phyloP scores from a whole-genome alignment of 1,284 basidiomycete species.

The Fistulinella cinereoalba region DNA sequence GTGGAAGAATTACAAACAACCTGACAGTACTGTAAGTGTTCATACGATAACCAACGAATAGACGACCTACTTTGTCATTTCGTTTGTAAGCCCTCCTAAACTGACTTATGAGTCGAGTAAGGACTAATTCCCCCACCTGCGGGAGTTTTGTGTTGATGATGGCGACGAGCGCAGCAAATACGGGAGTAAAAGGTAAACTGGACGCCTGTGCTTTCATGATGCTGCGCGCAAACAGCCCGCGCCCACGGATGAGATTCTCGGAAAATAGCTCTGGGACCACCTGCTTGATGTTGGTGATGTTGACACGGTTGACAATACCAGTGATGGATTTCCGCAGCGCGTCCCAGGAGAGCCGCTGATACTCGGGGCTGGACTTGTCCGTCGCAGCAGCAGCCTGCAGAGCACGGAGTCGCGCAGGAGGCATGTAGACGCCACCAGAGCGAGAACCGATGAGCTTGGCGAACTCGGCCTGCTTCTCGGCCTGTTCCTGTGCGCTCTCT shows the following conservation, averaged over 20 bases:
- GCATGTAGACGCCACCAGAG: constrained; percentile 95
- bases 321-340: constrained; percentile 97
- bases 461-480: constrained; percentile 77
- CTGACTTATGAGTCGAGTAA: constrained; percentile 89
- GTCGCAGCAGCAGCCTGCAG: constrained; percentile 84
- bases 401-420: constrained; percentile 88
- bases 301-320: constrained; percentile 99
- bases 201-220: constrained; percentile 98
- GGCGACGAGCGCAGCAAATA: constrained; percentile 91
- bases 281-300: constrained; percentile 94
- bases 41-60: too few relatives aligned
- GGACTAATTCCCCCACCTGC: constrained; percentile 89
- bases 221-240: constrained; percentile 87
- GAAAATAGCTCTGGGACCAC: constrained; percentile 92
- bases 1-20: constrained; percentile 92
- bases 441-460: constrained; percentile 75
- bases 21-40: constrained; percentile 41
- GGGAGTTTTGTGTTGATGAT: constrained; percentile 98
- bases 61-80: constrained; percentile 85
- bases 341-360: constrained; percentile 96
- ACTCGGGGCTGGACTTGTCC: constrained; percentile 90
- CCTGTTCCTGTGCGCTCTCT: constrained; percentile 44
- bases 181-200: constrained; percentile 96
- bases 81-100: constrained; percentile 94
- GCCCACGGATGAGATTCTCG: constrained; percentile 89